Conservation (phyloP, 2,329 filamentous ascomycete species). For the Paracorniculantispora psalliotae region DNA sequence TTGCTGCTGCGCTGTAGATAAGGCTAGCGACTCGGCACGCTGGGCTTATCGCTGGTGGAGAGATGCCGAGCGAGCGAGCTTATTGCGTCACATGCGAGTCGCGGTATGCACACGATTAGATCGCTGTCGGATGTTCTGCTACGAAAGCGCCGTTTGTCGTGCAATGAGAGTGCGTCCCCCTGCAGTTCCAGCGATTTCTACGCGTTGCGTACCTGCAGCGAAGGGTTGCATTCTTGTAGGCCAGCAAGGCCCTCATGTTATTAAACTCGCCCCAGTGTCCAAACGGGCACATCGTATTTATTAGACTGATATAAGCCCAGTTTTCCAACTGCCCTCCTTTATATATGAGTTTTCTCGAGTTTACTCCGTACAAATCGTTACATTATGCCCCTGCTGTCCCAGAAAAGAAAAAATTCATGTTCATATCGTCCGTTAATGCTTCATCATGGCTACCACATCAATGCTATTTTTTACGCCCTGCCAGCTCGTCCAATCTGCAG, state of each 20-base stretch:
- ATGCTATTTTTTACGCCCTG: constrained; percentile 32
- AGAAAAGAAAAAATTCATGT: background rate
- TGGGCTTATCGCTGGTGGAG: background rate
- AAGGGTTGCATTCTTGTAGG: background rate
- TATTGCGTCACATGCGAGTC: constrained; percentile 2
- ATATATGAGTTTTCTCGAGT: background rate
- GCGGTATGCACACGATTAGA: background rate
- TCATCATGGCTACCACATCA: background rate
- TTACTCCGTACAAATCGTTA: background rate
- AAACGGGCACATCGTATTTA: background rate
- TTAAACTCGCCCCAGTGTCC: background rate
- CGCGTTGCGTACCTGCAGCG: background rate
- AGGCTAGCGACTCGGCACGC: background rate
- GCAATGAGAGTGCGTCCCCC: background rate
- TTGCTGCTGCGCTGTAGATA: background rate
- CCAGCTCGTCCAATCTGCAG: constrained; percentile 84
- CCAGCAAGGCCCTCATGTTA: constrained; percentile 5
- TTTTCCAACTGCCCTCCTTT: background rate
- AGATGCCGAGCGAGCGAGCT: background rate
- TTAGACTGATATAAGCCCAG: background rate
- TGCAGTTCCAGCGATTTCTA: background rate
- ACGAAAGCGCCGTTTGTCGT: too few species aligned
- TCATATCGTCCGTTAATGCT: background rate
- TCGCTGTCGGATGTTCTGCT: too few species aligned
- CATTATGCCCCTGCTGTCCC: background rate